Conservation (phyloP, 1,284 basidiomycete genomes). For the Fistulinella cinereoalba region DNA sequence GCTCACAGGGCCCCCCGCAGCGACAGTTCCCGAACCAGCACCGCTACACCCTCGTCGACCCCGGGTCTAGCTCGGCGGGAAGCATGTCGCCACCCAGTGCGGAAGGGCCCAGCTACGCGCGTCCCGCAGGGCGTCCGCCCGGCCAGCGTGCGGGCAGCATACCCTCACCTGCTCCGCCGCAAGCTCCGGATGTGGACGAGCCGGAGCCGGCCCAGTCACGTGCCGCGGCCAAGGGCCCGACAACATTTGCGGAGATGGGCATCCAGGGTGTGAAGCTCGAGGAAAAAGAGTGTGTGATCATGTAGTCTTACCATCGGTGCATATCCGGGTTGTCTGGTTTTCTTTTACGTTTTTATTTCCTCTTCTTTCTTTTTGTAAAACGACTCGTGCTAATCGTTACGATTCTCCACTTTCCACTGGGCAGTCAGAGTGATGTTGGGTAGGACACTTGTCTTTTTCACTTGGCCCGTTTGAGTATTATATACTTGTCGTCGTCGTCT, state of each 20-base stretch:
- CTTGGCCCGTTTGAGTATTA: no score
- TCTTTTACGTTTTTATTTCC: no score
- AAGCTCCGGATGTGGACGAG: background rate
- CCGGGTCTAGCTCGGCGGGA: slow-evolving; percentile 22
- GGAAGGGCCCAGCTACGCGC: slow-evolving; percentile 25
- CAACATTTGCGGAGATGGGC: slow-evolving; percentile 94
- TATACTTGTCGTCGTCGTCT: no score
- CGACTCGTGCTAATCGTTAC: no score
- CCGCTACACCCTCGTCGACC: slow-evolving; percentile 44
- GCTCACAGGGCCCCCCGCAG: slow-evolving; percentile 9
- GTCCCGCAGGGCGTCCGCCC: slow-evolving; percentile 26
- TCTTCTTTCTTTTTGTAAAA: no score
- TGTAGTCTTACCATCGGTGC: no score
- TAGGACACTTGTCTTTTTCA: no score
- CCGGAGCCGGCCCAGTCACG: background rate
- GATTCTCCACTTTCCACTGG: no score
- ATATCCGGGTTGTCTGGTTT: no score
- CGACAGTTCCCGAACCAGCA: slow-evolving; percentile 34
- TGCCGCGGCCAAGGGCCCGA: slow-evolving; percentile 44
- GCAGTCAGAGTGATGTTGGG: no score
- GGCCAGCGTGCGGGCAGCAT: slow-evolving; percentile 24
- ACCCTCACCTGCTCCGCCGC: slow-evolving; percentile 11
- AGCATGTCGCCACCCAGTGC: slow-evolving; percentile 9
- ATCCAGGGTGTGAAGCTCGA: slow-evolving; percentile 71
- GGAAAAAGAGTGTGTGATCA: slow-evolving; percentile 79